Conservation (phyloP, 805 yeast species). For the Torulaspora quercuum region DNA sequence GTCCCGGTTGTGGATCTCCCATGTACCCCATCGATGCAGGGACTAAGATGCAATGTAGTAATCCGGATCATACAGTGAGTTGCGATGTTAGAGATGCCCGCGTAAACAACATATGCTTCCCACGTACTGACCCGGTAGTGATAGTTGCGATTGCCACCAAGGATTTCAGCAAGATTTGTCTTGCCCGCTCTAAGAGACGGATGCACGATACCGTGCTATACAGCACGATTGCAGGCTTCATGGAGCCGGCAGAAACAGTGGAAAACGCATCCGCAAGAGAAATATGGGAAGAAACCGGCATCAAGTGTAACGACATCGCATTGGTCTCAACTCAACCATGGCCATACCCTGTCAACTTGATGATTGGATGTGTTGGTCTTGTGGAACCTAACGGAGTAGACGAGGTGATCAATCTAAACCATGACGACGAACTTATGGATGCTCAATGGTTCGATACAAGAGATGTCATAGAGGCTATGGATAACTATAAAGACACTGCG, state of each 20-base stretch:
- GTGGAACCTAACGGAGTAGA: conserved; percentile 68
- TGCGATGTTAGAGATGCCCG: conserved; percentile 41
- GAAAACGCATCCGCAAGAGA: conserved; percentile 87
- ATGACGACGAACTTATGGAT: conserved; percentile 82
- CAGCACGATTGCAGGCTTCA: conserved; percentile 89
- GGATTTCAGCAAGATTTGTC: conserved; percentile 56
- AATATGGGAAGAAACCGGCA: conserved; percentile 95
- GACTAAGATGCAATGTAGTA: conserved; percentile 53
- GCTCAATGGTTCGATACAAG: conserved; percentile 77
- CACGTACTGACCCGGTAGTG: conserved; percentile 86
- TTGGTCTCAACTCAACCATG: conserved; percentile 85
- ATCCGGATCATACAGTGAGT: conserved; percentile 13
- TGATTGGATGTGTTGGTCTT: conserved; percentile 86
- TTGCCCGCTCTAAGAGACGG: conserved; percentile 68
- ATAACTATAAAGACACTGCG: conserved; percentile 24
- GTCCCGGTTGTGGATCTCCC: conserved; percentile 80
- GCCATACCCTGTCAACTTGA: conserved; percentile 93
- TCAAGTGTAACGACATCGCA: conserved; percentile 52
- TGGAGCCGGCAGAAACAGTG: conserved; percentile 91
- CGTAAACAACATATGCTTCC: conserved; percentile 80
- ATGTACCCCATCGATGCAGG: conserved; percentile 67
- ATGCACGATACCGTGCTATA: conserved; percentile 51
- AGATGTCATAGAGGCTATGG: conserved; percentile 45
- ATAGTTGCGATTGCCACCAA: conserved; percentile 73
- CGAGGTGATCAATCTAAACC: conserved; percentile 64